These are phyloP conservation scores for Casuarina equisetifolia DNA, from an alignment of 306 rosid species.

Conservation along the genomic window DNA sequence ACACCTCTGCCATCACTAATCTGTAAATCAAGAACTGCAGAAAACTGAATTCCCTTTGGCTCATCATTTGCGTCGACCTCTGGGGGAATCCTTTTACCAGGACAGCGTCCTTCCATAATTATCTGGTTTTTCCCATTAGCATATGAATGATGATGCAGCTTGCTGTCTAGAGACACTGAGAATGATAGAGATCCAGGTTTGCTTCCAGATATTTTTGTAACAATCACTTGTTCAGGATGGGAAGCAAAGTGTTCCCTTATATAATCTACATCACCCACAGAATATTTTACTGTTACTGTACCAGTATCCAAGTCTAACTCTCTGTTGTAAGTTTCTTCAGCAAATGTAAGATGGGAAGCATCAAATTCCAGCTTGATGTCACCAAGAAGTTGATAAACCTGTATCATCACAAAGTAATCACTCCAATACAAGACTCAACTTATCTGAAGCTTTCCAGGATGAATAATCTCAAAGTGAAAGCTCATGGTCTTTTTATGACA, in stretches of 20 bases:
- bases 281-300: constrained; percentile 56
- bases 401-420: constrained; percentile 21
- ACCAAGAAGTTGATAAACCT: constrained; percentile 71
- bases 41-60: constrained; percentile 57
- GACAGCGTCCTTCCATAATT: constrained; percentile 61
- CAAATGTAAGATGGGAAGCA: constrained; percentile 45
- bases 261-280: constrained; percentile 60
- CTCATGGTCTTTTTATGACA: neutral
- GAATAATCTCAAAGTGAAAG: neutral
- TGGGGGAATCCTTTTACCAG: constrained; percentile 43
- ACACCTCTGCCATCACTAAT: constrained; percentile 48
- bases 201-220: constrained; percentile 55
- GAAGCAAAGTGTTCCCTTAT: constrained; percentile 69
- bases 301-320: constrained; percentile 70
- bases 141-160: constrained; percentile 45
- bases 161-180: constrained; percentile 59
- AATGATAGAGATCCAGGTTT: constrained; percentile 54
- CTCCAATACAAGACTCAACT: neutral
- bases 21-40: constrained; percentile 63
- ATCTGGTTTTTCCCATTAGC: constrained; percentile 44
- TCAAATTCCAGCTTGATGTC: constrained; percentile 68
- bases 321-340: constrained; percentile 48
- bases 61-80: constrained; percentile 28
- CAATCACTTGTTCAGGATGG: constrained; percentile 63
- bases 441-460: neutral